Evolutionary conservation across 768 basidiomycete species (phyloP), one percentile per base, ranked within the genome.

Genomic region (Auricularia cornea): DNA sequence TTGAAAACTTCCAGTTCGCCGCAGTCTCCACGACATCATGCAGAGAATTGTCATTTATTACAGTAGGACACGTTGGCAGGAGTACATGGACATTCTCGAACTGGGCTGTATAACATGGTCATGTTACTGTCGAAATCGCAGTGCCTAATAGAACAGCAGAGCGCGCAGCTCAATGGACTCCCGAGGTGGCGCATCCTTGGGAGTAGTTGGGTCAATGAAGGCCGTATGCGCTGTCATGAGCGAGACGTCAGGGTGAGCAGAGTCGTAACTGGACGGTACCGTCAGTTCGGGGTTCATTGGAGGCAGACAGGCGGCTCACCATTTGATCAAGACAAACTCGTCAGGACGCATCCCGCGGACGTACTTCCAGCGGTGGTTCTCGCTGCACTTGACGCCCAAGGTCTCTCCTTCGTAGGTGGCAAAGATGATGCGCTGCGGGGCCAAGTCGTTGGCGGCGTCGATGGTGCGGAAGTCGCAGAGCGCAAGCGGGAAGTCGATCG

Each of bases 151-250:
- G 59, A 80, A 80, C n/a, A 80, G 77, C 62, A 80, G 68, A 26
- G 73, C 74, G 48, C 79, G 70, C 40, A 80, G 69, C 69, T 80
- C 79, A 30, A 80, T 80, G 35, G 76, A 78, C 71, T 80, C 75
- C 56, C 85, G 73, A 3, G 74, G 70, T 4, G 80, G 81, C 0
- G 82, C 75, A 54, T 75, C 82, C 40, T 74, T 69, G 1, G 84
- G 84, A 3, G 82, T 84, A 1, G 74, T 73, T 2, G 81, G 79
- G 64, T 87, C 85, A 32, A 75, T 64, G 71, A 87, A 88, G 2
- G 78, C 84, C n/a, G 83, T 84, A 67, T 88, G 87, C 3, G 86
- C 84, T 0, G 85, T 84, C 60, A 86, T 79, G 16, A 76, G 68
- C 0, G 85, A 83, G 18, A 83, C 80, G 63, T 75, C 73, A 38